Evolutionary conservation across 164 flowering plant species (phyloP), one percentile per base, ranked within the genome.

Genomic region (Cinnamomum micranthum): DNA sequence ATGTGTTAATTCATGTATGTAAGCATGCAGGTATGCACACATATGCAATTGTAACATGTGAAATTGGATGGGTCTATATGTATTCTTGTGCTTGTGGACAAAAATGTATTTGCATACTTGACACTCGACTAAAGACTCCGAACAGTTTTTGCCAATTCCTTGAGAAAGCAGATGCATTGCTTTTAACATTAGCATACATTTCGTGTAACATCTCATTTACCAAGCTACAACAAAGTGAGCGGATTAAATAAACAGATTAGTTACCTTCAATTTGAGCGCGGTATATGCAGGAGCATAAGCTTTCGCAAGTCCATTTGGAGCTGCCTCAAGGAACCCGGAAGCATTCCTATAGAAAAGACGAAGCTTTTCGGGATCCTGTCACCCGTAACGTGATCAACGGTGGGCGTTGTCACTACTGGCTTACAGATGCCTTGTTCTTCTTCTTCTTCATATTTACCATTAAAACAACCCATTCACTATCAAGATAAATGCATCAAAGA

Each of bases 311-410:
- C 99, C 88, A 82, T 81, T 72, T 92, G 83, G 77, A 95, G 85
- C 27, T 91, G 89, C 75, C 73, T 84, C 55, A 95, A 87, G 24
- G 90, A 74, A 69, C 79, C 83, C 2, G 97, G 95, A 72, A 95
- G 71, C 81, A 90, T 95, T 58, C 89, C 89, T 74, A 95, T 86
- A 15, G 91, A 81, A 77, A 95, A 93, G 7, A 95, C 96, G 70
- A 95, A 87, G 80, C 96, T 93, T 78, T 86, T 88, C 0, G 99
- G 98, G 64, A 93, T 86, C 82, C 91, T 95, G 77, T 91, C 90
- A 6, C 98, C 99, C 0, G 97, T 90, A 5, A 92, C 77, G 73
- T 89, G 99, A 82, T 95, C 90, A 2, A 93, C 97, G 59, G 64
- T 83, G 6, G 79, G 81, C 78, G 79, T 79, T 65, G 77, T 88